A percentile compares a stretch with the other conserved stretches of the same genome.
These are phyloP conservation scores for Naegleria gruberi DNA, from an alignment of 208 protist genomes.

Conservation along the genomic window DNA sequence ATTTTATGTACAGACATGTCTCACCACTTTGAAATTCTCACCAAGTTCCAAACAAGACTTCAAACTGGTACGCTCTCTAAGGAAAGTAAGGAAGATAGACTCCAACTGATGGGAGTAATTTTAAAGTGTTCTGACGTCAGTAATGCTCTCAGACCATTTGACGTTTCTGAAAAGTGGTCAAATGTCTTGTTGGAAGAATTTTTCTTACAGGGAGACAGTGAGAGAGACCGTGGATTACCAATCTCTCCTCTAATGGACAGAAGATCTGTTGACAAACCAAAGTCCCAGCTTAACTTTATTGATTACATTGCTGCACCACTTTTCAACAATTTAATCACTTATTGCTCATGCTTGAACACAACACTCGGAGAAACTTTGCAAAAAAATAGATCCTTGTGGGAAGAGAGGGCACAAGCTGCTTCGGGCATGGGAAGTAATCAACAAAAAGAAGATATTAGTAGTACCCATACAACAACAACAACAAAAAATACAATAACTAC, in stretches of 20 bases:
- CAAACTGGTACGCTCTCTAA: background rate
- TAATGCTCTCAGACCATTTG: conserved; percentile 25
- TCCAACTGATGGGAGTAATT: conserved; percentile 21
- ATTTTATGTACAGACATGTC: conserved; percentile 37
- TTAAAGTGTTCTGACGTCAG: conserved; percentile 34
- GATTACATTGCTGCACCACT: conserved; percentile 17
- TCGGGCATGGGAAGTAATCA: background rate
- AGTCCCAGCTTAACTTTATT: conserved; percentile 6
- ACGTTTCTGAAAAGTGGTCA: conserved; percentile 21
- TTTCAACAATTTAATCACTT: background rate
- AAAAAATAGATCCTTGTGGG: background rate
- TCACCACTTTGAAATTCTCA: conserved; percentile 25
- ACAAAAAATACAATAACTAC: background rate
- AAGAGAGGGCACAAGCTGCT: background rate
- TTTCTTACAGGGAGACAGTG: conserved; percentile 33
- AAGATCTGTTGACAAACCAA: background rate
- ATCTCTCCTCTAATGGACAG: conserved; percentile 37
- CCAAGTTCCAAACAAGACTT: conserved; percentile 15
- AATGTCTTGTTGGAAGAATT: conserved; percentile 31
- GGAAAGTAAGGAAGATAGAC: background rate
- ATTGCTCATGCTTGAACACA: background rate
- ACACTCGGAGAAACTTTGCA: background rate
- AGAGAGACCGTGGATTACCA: conserved; percentile 13
- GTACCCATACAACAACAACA: no score
- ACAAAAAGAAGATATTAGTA: background rate